phyloP scores from a whole-genome alignment of 75 land plant species.

The Larix kaempferi region DNA sequence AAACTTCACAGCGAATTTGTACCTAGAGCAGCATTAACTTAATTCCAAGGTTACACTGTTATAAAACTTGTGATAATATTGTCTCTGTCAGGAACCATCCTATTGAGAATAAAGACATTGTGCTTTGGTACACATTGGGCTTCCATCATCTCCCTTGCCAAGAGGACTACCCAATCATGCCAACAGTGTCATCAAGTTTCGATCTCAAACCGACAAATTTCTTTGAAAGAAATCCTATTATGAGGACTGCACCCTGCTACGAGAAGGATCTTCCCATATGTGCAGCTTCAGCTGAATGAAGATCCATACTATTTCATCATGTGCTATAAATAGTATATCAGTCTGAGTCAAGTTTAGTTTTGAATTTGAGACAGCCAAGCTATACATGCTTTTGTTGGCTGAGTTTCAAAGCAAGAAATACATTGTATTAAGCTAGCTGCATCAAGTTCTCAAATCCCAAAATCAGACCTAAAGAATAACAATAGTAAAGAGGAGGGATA shows the following conservation, averaged over 20 bases:
- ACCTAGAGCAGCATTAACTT: background rate
- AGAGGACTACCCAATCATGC: conserved; percentile 86
- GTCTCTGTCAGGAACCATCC: conserved; percentile 57
- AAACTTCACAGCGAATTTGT: background rate
- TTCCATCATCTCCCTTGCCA: conserved; percentile 87
- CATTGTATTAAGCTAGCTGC: too few species aligned
- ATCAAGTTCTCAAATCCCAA: too few species aligned
- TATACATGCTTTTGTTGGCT: too few species aligned
- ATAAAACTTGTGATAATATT: conserved; percentile 1
- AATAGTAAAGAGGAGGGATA: too few species aligned
- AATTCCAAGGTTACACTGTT: background rate
- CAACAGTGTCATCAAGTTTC: conserved; percentile 63
- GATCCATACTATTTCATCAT: too few species aligned
- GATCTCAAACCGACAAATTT: conserved; percentile 80
- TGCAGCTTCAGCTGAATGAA: conserved; percentile 7
- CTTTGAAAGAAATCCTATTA: conserved; percentile 77
- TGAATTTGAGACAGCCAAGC: too few species aligned
- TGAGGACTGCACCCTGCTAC: conserved; percentile 40
- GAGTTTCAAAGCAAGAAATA: too few species aligned
- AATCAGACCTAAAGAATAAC: too few species aligned
- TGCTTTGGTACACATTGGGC: conserved; percentile 73
- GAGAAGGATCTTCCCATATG: conserved; percentile 59
- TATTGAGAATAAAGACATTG: conserved; percentile 77
- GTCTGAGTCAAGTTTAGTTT: too few species aligned
- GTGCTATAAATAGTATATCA: too few species aligned